Conservation (phyloP, 495 filamentous ascomycete genomes). For the Saxophila tyrrhenica region DNA sequence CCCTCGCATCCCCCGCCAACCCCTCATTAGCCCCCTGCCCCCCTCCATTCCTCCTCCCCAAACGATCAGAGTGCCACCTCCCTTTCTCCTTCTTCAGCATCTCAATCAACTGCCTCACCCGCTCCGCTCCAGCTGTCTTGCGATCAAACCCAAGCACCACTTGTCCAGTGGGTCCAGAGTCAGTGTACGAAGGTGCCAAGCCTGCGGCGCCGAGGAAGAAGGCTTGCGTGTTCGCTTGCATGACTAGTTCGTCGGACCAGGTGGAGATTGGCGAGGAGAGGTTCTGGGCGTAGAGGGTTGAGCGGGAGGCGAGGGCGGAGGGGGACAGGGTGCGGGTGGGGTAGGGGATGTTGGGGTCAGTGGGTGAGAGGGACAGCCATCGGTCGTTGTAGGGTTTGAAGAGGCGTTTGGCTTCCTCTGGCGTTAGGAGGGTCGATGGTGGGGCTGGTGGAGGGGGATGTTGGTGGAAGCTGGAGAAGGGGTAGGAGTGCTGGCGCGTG, state of each 20-base stretch:
- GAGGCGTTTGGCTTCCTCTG: slow-evolving; percentile 8
- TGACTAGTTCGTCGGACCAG: slow-evolving; percentile 11
- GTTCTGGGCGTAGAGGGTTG: slow-evolving; percentile 10
- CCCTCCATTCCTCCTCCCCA: slow-evolving; percentile 15
- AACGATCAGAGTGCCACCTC: slow-evolving; percentile 16
- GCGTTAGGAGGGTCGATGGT: slow-evolving; percentile 1
- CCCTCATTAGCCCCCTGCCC: slow-evolving; percentile 6
- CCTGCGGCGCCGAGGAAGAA: slow-evolving; percentile 13
- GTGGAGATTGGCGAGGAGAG: slow-evolving; percentile 3
- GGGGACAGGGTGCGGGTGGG: slow-evolving; percentile 6
- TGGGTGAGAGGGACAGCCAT: slow-evolving; percentile 8
- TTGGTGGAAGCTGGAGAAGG: not conserved
- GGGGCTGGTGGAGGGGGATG: not conserved
- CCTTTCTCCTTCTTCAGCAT: slow-evolving; percentile 18
- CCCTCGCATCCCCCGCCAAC: slow-evolving; percentile 10
- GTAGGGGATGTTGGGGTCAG: slow-evolving; percentile 15
- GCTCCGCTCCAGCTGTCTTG: not conserved
- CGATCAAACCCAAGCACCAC: slow-evolving; percentile 12
- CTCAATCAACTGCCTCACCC: slow-evolving; percentile 14
- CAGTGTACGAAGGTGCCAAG: slow-evolving; percentile 8
- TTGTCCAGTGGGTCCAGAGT: not conserved
- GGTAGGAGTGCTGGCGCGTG: not conserved
- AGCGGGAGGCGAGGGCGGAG: not conserved
- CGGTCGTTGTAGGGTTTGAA: slow-evolving; percentile 12
- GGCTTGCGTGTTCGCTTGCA: slow-evolving; percentile 15